Evolutionary conservation across 2,329 filamentous ascomycete genomes (phyloP), one percentile per base, ranked within the genome.

Genomic region (Xylariaceae sp.): DNA sequence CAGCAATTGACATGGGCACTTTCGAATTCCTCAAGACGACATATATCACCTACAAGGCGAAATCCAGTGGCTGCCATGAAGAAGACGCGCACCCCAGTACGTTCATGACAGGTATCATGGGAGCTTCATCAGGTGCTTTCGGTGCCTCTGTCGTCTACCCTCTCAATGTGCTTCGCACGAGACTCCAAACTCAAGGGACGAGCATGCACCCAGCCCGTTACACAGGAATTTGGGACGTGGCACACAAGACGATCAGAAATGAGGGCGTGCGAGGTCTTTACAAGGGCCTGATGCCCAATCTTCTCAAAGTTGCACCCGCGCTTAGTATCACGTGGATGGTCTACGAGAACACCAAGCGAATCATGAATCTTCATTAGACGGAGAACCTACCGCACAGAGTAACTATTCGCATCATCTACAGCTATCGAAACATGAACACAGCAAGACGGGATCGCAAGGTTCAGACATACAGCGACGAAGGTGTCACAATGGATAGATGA

Each of bases 61-160:
- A 78, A 43, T 67, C 74, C 26, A 66, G 78, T 9, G 80, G 83
- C 33, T 82, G 87, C 51, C 83, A 89, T 56, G 87, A 95, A 62
- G 88, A 95, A 51, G 89, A 95, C 52, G 83, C 88, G 31, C 74
- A 79, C 28, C 85, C 88, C 6, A 86, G 84, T 47, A 93, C 91
- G 49, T 81, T 96, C 53, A 78, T 82, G 24, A 93, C 91, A 4
- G 93, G 89, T 37, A 78, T 87, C 31, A 94, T 97, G 57, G 93
- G 93, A 37, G 93, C 90, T 4, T 83, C 88, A 37, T 95, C 89
- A 33, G 93, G 93, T 32, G 91, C 91, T 1, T 83, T 96, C 45
- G 90, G 93, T 47, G 93, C 93, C 3, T 87, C 84, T n/a, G 79
- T 91, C 11, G 93, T 98, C 28, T 98, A 98, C 59, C 93, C 93